Evolutionary conservation across 352 stramenopile genomes (phyloP), one percentile per base, ranked within the genome.

Genomic region (Pythium folliculosum): DNA sequence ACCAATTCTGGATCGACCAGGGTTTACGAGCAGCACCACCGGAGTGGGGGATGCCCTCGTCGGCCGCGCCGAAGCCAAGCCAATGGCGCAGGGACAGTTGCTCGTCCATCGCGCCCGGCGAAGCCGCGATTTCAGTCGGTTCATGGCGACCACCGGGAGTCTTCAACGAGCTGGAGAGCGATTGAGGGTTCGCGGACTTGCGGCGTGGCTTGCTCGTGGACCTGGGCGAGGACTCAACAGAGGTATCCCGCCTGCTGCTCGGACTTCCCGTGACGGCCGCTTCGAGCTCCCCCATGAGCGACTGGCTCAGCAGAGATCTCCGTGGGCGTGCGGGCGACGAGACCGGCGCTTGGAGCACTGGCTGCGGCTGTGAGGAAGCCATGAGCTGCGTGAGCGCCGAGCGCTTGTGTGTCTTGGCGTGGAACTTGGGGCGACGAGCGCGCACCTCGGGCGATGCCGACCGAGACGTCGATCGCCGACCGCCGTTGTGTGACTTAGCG

Each of bases 1-100:
- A 23, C 67, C 67, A 74, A 16, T 30, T 62, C 38, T 74, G 67
- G 30, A 74, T 70, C 16, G 61, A 62, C 56, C 60, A 74, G 1
- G 66, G 37, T 21, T 49, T 47, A 7, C 59, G 60, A 38, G 37
- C 38, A 1, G 32, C 47, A 8, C 57, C 56, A 25, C 30, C 43
- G 0, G 30, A 43, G 19, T 47, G 7, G n/a, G 55, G 10, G 27
- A 32, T 32, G 7, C 57, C 48, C 32, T 73, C 67, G 32, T 73
- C 67, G 2, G 38, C 47, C 12, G 56, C 53, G 4, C 67, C 67
- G 30, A 73, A 65, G 3, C 67, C 67, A 16, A 73, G 54, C 67
- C 67, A 73, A 35, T 69, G 43, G 32, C 48, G 55, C 10, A 71
- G 25, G 10, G 47, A 45, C 4, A 12, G 21, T 10, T 19, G 21